phyloP scores from a whole-genome alignment of 2,329 filamentous ascomycete species.

The Fusarium burgessii region DNA sequence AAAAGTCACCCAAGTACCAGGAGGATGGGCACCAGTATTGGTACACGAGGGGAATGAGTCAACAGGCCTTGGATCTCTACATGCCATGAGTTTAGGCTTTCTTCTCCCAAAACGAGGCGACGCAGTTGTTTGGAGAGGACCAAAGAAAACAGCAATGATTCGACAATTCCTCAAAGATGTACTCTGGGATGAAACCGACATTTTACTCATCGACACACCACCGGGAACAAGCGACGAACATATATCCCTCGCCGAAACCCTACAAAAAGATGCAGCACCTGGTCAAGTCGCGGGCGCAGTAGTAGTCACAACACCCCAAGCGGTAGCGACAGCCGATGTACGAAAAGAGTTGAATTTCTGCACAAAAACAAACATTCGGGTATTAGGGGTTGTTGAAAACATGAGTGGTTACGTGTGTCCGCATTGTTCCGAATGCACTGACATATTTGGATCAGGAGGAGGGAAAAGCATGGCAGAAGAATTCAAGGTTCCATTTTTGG shows the following conservation, averaged over 20 bases:
- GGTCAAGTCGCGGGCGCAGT: conserved; percentile 87
- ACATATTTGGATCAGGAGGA: conserved; percentile 92
- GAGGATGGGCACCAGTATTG: conserved; percentile 90
- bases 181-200: conserved; percentile 89
- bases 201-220: conserved; percentile 93
- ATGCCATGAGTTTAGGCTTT: conserved; percentile 94
- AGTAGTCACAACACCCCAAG: conserved; percentile 95
- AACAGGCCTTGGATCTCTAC: conserved; percentile 70
- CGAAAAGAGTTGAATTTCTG: conserved; percentile 96
- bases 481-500: conserved; percentile 85
- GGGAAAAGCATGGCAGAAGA: conserved; percentile 90
- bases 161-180: conserved; percentile 95
- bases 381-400: conserved; percentile 94
- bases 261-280: conserved; percentile 72
- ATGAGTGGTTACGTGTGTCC: conserved; percentile 94
- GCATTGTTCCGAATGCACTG: conserved; percentile 85
- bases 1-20: conserved; percentile 91
- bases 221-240: conserved; percentile 98
- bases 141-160: conserved; percentile 99
- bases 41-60: conserved; percentile 74
- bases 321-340: conserved; percentile 92
- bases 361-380: conserved; percentile 80
- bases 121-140: conserved; percentile 96
- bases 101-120: conserved; percentile 85
- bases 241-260: conserved; percentile 90